Percentiles rank a stretch among this genome's conserved stretches.
phyloP scores from a whole-genome alignment of 2,329 filamentous ascomycete species.

The Apiospora pterosperma region DNA sequence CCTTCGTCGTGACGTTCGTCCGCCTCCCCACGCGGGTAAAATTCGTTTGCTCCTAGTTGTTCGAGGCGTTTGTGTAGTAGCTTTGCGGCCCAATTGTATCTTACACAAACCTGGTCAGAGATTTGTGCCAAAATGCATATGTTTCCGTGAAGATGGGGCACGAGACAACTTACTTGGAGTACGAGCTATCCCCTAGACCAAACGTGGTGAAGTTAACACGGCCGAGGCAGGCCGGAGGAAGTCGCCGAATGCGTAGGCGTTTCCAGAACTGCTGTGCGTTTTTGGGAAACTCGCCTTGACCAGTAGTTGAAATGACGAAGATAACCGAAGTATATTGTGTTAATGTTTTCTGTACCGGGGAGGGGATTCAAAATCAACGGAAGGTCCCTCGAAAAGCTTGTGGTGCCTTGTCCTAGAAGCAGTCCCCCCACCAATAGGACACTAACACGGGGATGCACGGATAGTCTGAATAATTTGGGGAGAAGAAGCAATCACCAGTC shows the following conservation, averaged over 20 bases:
- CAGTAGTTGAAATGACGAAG: slow-evolving; percentile 86
- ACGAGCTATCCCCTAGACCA: slow-evolving; percentile 91
- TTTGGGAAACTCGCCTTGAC: slow-evolving; percentile 86
- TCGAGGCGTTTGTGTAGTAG: slow-evolving; percentile 82
- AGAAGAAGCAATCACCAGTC: background rate
- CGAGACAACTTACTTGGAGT: slow-evolving; percentile 65
- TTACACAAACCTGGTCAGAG: slow-evolving; percentile 28
- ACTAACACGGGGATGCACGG: background rate
- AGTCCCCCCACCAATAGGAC: background rate
- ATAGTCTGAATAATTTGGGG: too few species aligned
- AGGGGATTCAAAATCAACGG: slow-evolving; percentile 5
- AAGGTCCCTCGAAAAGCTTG: background rate
- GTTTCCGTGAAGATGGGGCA: background rate
- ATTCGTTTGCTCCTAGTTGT: slow-evolving; percentile 76
- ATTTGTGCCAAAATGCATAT: background rate
- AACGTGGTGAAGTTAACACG: slow-evolving; percentile 77
- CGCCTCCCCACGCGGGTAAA: slow-evolving; percentile 78
- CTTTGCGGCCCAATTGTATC: slow-evolving; percentile 88
- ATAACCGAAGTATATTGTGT: slow-evolving; percentile 59
- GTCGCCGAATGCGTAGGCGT: slow-evolving; percentile 72
- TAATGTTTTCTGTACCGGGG: slow-evolving; percentile 45
- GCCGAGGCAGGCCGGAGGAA: slow-evolving; percentile 67
- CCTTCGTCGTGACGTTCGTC: slow-evolving; percentile 94
- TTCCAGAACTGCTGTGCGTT: slow-evolving; percentile 86
- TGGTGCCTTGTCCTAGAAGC: background rate